Base-by-base conservation (phyloP, 257 asterid genomes). In the Prunella vulgaris region DNA sequence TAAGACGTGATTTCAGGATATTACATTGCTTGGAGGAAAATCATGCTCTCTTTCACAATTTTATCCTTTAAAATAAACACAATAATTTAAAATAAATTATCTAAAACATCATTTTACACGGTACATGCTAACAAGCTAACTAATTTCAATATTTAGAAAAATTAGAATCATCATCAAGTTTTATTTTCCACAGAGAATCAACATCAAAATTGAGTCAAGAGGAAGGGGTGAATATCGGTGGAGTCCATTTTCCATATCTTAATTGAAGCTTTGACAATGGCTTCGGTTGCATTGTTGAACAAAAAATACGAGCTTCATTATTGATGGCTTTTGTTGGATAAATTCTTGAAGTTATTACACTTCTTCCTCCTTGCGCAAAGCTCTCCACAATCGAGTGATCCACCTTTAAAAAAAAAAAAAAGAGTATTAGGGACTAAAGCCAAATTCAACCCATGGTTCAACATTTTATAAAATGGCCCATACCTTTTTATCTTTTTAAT, bases 301-400 rank as follows among this genome's bases (percentile, higher is more conserved):
- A 92, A 32, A 89, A 87, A 25, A 92, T 71, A 8, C 87, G 79
- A 0, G 90, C 83, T 1, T 84, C 89, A n/a, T 78, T 76, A 28
- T 82, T 57, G 1, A 84, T 78, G 13, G 98, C 96, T 61, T 70
- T 79, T 0, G 98, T 89, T 2, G 98, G 98, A 65, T 92, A 92
- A 15, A 89, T 69, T 77, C 98, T 56, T 13, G 96, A 92, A 1
- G 98, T 80, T 30, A 92, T 86, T 0, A 87, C 96, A n/a, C n/a
- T n/a, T n/a, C n/a, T n/a, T n/a, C n/a, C n/a, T n/a, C n/a, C n/a
- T n/a, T n/a, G n/a, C n/a, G 85, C 96, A 76, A 86, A 92, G 84
- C 98, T 92, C 84, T 92, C 98, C 14, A 87, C 81, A 5, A 87
- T 87, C 6, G 98, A 92, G 69, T 92, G 98, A 80, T 92, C 98